phyloP scores from a whole-genome alignment of 345 rosid species.

The Eucalyptus fibrosa region DNA sequence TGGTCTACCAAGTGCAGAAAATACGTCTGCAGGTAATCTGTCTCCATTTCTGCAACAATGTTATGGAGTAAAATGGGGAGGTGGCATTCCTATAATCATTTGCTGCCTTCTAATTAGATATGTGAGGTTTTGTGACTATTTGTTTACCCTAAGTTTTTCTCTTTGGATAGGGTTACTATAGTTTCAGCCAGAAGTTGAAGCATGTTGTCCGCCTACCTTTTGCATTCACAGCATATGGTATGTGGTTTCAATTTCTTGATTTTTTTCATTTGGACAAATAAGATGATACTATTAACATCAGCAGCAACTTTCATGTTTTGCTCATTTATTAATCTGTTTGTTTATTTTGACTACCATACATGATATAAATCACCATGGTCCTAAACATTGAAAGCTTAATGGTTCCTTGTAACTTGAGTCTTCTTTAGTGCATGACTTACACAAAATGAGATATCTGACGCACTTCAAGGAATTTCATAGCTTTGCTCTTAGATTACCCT shows the following conservation, averaged over 20 bases:
- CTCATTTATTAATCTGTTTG: background rate
- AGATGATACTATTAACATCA: background rate
- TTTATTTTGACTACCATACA: background rate
- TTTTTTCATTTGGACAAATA: background rate
- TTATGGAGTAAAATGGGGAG: background rate
- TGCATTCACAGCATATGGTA: conserved; percentile 85
- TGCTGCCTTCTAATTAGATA: background rate
- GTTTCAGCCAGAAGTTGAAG: conserved; percentile 97
- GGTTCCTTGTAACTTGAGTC: background rate
- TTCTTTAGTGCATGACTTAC: background rate
- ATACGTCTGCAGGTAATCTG: conserved; percentile 70
- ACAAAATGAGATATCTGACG: background rate
- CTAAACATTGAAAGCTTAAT: background rate
- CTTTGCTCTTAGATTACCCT: background rate
- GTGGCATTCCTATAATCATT: background rate
- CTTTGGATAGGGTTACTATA: conserved; percentile 70
- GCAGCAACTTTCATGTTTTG: background rate
- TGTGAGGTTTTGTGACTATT: background rate
- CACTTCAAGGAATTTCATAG: background rate
- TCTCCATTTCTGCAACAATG: background rate
- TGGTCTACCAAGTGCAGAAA: conserved; percentile 87
- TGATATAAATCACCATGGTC: background rate
- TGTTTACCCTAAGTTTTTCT: background rate
- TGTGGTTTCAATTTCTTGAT: background rate
- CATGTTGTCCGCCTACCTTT: conserved; percentile 86